Evolutionary conservation across 257 asterid genomes (phyloP).

Genomic region (Buddleja alternifolia): DNA sequence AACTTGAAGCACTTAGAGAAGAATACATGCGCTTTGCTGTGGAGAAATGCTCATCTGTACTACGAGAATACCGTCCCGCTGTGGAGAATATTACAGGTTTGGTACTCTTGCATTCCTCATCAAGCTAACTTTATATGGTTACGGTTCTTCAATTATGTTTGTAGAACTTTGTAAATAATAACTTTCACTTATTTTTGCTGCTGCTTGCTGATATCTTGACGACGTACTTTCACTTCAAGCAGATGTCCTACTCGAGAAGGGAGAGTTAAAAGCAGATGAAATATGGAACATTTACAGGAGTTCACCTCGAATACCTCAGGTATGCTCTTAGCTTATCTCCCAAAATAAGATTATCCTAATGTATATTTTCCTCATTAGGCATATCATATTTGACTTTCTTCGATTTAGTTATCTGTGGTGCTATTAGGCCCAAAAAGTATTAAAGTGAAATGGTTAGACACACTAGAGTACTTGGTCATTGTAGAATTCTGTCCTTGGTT

Average conservation of each 20-base stretch:
- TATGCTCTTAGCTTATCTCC: constrained; percentile 34
- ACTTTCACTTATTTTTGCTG: constrained; percentile 20
- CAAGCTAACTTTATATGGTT: constrained; percentile 24
- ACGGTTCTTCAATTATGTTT: constrained; percentile 14
- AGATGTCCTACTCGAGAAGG: constrained; percentile 87
- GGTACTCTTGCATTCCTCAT: constrained; percentile 29
- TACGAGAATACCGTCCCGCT: constrained; percentile 73
- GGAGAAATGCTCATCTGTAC: constrained; percentile 72
- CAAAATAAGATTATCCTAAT: constrained; percentile 6
- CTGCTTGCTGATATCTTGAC: constrained; percentile 33
- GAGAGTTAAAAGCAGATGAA: constrained; percentile 87
- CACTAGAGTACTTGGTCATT: not conserved
- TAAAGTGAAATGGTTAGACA: not conserved
- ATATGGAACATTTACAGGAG: constrained; percentile 74
- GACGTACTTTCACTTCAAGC: constrained; percentile 40
- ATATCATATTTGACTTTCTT: not conserved
- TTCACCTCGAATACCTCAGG: constrained; percentile 79
- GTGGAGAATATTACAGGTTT: constrained; percentile 88
- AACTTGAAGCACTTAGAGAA: constrained; percentile 93
- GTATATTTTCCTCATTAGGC: constrained; percentile 20
- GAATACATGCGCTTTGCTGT: constrained; percentile 90
- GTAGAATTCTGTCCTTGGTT: not conserved
- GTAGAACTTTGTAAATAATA: constrained; percentile 8
- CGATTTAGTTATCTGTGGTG: constrained; percentile 3
- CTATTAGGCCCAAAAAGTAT: not conserved